Evolutionary conservation across 2,329 filamentous ascomycete genomes (phyloP).

Genomic region (Colletotrichum agaves): DNA sequence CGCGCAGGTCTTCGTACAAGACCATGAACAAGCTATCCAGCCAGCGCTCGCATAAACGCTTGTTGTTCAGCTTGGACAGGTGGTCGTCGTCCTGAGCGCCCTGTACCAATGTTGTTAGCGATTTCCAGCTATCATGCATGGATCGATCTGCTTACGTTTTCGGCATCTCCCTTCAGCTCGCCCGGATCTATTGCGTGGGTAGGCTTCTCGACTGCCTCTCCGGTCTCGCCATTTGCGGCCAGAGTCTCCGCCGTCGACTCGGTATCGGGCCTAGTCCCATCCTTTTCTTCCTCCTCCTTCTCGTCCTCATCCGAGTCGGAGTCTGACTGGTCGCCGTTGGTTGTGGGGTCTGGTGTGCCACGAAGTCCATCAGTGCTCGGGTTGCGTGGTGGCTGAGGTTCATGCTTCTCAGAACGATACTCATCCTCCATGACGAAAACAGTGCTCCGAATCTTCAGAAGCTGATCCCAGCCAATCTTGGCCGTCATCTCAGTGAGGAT

Average conservation of each 20-base stretch:
- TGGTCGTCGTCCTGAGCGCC: constrained; percentile 73
- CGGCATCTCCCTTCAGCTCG: constrained; percentile 78
- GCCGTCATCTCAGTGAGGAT: constrained; percentile 95
- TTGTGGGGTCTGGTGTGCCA: constrained; percentile 71
- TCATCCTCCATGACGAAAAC: constrained; percentile 99
- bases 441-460: constrained; percentile 92
- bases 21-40: constrained; percentile 99
- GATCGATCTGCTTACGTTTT: constrained; percentile 65
- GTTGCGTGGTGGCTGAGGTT: constrained; percentile 71
- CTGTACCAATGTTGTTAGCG: constrained; percentile 51
- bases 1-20: constrained; percentile 94
- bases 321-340: constrained; percentile 56
- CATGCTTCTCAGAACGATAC: constrained; percentile 88
- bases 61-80: constrained; percentile 94
- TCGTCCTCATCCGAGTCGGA: constrained; percentile 42
- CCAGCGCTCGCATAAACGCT: constrained; percentile 96
- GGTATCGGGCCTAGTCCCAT: constrained; percentile 48
- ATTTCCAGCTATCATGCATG: not conserved
- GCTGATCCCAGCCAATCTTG: constrained; percentile 97
- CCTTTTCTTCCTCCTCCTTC: constrained; percentile 50
- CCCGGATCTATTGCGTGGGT: constrained; percentile 81
- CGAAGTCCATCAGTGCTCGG: constrained; percentile 83
- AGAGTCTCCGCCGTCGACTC: constrained; percentile 42
- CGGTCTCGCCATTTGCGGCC: constrained; percentile 46
- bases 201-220: constrained; percentile 76